Conservation (phyloP, 176 grass and related monocot species). For the Guadua angustifolia region DNA sequence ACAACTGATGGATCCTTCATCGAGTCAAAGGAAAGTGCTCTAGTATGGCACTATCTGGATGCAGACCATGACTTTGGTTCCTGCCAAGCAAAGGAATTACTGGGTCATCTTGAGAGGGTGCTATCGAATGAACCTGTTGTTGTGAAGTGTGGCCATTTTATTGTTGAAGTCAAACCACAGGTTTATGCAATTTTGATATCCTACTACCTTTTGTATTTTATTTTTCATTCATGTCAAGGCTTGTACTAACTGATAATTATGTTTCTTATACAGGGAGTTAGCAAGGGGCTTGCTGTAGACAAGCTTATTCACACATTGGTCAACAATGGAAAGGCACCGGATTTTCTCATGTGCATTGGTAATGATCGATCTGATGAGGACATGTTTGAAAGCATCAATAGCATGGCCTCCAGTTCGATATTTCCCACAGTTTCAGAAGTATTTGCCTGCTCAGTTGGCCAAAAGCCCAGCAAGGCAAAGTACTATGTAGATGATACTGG, state of each 20-base stretch:
- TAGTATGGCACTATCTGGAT: conserved; percentile 94
- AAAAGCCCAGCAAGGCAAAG: conserved; percentile 91
- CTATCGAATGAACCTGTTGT: conserved; percentile 89
- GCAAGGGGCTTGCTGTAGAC: conserved; percentile 81
- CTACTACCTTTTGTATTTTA: conserved; percentile 1
- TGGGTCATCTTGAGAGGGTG: conserved; percentile 86
- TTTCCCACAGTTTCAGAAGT: conserved; percentile 58
- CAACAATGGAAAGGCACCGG: conserved; percentile 57
- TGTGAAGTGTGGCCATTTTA: conserved; percentile 85
- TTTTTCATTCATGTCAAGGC: background rate
- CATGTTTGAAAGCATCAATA: conserved; percentile 88
- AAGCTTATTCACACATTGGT: conserved; percentile 65
- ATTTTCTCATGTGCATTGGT: conserved; percentile 83
- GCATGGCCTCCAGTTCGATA: conserved; percentile 43
- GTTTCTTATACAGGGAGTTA: conserved; percentile 62
- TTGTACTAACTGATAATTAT: background rate
- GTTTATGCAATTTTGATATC: conserved; percentile 35
- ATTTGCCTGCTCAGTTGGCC: conserved; percentile 89
- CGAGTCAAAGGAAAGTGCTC: conserved; percentile 79
- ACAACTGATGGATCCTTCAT: conserved; percentile 92
- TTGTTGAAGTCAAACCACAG: conserved; percentile 96
- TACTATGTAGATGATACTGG: conserved; percentile 82
- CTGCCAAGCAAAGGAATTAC: conserved; percentile 88
- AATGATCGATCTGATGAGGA: conserved; percentile 91
- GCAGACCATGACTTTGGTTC: conserved; percentile 86